phyloP scores from a whole-genome alignment of 148 eudicot genomes.

The Cornus florida region DNA sequence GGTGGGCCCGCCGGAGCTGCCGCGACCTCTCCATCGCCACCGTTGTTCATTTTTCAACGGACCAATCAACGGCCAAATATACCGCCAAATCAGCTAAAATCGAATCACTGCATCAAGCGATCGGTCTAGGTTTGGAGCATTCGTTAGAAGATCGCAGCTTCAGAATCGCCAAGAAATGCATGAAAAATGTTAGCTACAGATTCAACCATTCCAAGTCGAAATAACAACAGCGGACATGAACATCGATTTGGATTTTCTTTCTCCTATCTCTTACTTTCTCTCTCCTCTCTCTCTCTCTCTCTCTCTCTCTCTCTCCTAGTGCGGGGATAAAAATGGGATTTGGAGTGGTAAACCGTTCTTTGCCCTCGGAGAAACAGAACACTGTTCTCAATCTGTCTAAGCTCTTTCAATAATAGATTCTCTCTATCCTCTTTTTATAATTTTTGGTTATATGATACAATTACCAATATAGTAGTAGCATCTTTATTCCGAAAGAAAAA shows the following conservation, averaged over 20 bases:
- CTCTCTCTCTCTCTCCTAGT: neutral
- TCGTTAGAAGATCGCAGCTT: slow-evolving; percentile 11
- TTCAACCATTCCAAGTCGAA: slow-evolving; percentile 22
- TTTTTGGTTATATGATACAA: neutral
- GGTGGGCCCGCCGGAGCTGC: slow-evolving; percentile 47
- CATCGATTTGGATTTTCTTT: neutral
- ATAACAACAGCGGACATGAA: neutral
- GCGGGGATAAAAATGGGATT: neutral
- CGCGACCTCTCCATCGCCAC: slow-evolving; percentile 46
- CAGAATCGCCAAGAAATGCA: slow-evolving; percentile 12
- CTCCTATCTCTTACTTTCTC: neutral
- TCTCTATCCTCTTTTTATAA: neutral
- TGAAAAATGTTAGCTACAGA: slow-evolving; percentile 24
- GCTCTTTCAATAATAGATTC: neutral
- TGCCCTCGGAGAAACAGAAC: neutral
- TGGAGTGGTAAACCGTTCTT: neutral
- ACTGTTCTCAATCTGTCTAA: neutral
- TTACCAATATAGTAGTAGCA: neutral
- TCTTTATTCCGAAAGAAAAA: too few relatives aligned
- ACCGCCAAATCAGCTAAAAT: neutral
- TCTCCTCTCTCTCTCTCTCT: neutral
- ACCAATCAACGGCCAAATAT: slow-evolving; percentile 14
- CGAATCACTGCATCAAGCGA: slow-evolving; percentile 16
- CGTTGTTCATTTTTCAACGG: slow-evolving; percentile 23
- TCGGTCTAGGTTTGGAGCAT: neutral